Evolutionary conservation across 139 green algal genomes (phyloP).

Genomic region (Haematococcus sp.): DNA sequence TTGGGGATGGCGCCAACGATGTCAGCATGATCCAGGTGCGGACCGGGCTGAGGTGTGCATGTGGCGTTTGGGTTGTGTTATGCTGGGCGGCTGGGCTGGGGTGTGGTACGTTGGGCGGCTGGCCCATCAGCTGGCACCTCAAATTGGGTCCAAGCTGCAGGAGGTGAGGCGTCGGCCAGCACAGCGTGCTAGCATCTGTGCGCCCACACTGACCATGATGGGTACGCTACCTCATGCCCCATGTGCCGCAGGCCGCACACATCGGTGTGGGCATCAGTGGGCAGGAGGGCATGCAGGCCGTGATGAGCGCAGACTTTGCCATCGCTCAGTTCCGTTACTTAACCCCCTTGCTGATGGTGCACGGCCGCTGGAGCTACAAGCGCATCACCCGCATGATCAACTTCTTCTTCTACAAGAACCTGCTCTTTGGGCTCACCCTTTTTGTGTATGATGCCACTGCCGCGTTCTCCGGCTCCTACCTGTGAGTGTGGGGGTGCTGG

Average conservation of each 20-base stretch:
- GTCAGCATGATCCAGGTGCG: conserved; percentile 92
- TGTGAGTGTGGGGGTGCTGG: too few species aligned
- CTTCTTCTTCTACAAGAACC: conserved; percentile 83
- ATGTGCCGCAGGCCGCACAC: conserved; percentile 3
- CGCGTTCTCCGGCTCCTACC: conserved; percentile 49
- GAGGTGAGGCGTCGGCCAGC: too few species aligned
- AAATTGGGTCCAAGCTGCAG: not conserved
- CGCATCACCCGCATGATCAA: conserved; percentile 77
- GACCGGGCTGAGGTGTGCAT: too few species aligned
- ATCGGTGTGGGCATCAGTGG: conserved; percentile 93
- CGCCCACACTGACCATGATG: too few species aligned
- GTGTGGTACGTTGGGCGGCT: not conserved
- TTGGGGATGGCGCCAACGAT: conserved; percentile 98
- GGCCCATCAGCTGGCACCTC: not conserved
- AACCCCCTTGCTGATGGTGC: conserved; percentile 75
- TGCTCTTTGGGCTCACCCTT: conserved; percentile 80
- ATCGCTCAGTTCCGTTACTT: conserved; percentile 96
- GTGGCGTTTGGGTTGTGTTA: too few species aligned
- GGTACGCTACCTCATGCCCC: too few species aligned
- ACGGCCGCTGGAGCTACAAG: conserved; percentile 84
- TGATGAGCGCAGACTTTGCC: conserved; percentile 92
- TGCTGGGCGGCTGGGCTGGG: too few species aligned
- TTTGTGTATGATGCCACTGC: conserved; percentile 73
- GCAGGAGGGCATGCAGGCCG: conserved; percentile 93
- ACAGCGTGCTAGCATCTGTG: too few species aligned